Evolutionary conservation across 768 basidiomycete genomes (phyloP).

Genomic region (Leucosporidium creatinivorum): DNA sequence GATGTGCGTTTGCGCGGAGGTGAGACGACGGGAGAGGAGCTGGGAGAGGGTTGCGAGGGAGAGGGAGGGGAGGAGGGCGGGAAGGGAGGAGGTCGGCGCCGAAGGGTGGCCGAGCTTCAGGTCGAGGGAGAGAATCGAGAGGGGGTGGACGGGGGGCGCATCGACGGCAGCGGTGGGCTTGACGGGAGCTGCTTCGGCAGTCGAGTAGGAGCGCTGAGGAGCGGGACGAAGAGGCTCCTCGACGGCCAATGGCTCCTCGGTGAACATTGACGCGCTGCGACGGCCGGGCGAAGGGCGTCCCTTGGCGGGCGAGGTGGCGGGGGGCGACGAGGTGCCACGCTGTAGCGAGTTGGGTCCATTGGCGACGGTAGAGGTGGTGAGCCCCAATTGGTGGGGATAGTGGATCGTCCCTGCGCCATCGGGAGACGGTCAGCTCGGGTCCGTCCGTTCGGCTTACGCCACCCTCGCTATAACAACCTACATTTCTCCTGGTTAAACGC

Average conservation of each 20-base stretch:
- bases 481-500: slow-evolving; percentile 34
- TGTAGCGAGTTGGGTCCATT: background rate
- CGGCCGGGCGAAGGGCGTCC: background rate
- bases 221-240: background rate
- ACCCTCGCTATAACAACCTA: slow-evolving; percentile 2
- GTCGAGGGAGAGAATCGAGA: slow-evolving; percentile 84
- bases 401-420: slow-evolving; percentile 29
- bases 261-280: slow-evolving; percentile 16
- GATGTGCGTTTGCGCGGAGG: slow-evolving; percentile 65
- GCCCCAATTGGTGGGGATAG: slow-evolving; percentile 30
- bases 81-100: slow-evolving; percentile 51
- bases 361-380: background rate
- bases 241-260: background rate
- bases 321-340: background rate
- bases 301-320: background rate
- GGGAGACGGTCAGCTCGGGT: background rate
- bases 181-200: background rate
- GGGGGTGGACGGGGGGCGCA: slow-evolving; percentile 50
- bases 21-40: slow-evolving; percentile 77
- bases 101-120: slow-evolving; percentile 76
- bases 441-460: background rate
- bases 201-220: slow-evolving; percentile 14
- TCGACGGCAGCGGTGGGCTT: slow-evolving; percentile 23
- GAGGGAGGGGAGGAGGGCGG: slow-evolving; percentile 71
- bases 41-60: slow-evolving; percentile 90